Evolutionary conservation across 2,329 filamentous ascomycete genomes (phyloP), one percentile per base, ranked within the genome.

Genomic region (Cladosporium velox): DNA sequence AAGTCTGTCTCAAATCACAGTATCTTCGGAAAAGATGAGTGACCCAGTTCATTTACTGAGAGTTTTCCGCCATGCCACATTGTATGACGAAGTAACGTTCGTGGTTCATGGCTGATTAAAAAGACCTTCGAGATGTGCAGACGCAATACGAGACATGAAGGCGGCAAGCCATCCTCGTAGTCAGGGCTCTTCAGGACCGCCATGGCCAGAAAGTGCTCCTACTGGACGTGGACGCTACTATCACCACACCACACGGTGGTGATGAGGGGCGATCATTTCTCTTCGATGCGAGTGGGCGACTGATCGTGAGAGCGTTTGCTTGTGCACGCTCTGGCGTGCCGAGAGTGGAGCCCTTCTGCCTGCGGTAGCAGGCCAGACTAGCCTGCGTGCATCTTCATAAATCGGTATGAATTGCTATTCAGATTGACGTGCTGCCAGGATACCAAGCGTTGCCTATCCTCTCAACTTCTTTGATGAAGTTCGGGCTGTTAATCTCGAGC

Each of bases 381-480:
- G 6, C 8, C n/a, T 6, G n/a, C 41, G n/a, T 4, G 41, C 41
- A 24, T 21, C n/a, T 47, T 47, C n/a, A 47, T 21, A 47, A 8
- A 47, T 24, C 10, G 41, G 41, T n/a, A 47, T 21, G 41, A 24
- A 21, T 8, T 47, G 7, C n/a, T 12, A 12, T 7, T 84, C 77
- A 91, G 67, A 91, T 78, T 67, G 71, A 85, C 67, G 83, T 82
- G 59, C 91, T 82, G 10, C 92, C 92, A 0, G 93, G 92, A 65
- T 85, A 86, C 93, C 95, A 99, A 1, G 81, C 80, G 74, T 94
- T 91, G 38, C 93, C 95, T 77, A 99, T 95, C 71, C 90, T 85
- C 77, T 90, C 88, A 76, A 99, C 89, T 74, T 97, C 93, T 18
- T 88, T 86, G 60, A 88, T 85, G 77, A 99, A 99, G 76, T 83